Base-by-base conservation (phyloP, 116 monocot genomes). In the Cymodocea nodosa region DNA sequence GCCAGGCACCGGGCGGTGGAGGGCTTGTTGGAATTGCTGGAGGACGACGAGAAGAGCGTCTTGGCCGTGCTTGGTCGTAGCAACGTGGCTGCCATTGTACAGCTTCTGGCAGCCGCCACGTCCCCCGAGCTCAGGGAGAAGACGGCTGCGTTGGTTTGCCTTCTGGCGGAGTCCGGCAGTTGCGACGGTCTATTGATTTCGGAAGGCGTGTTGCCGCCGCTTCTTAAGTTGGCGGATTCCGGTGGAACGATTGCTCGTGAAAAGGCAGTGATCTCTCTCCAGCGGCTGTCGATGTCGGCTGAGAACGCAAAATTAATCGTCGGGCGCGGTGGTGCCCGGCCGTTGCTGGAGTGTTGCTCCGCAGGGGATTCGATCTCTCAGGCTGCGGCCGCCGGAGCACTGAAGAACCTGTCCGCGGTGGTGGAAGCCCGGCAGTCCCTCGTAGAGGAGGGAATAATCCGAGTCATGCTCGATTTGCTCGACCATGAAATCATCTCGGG, bases 341-440 rank as follows among this genome's bases (percentile, higher is more conserved):
- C 85, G 1, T 71, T 92, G 65, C 79, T 87, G 24, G 87, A 84
- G 39, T 23, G 78, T 18, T 83, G 82, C 76, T 65, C 59, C 8
- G 55, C 53, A 4, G 85, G 83, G 0, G 87, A 87, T 70, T 85
- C 92, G 1, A 65, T 82, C 12, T 63, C 79, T 19, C 84, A 87
- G 52, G 68, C 84, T 3, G 80, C 92, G 4, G 82, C 85, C 0
- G 83, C 84, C 4, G 85, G 85, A 3, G 37, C 83, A 0, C 52
- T 87, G 30, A 85, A 62, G 73, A 92, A 92, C 68, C 73, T 92
- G 22, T 92, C 92, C 6, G 72, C 71, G 1, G 85, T 87, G 59
- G 78, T 80, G 2, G 92, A 92, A 30, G 53, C 77, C 25, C 73
- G 82, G 16, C 84, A 87, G 75, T 66, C 60, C 39, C 62, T 92